phyloP scores from a whole-genome alignment of 768 basidiomycete genomes.

The Leccinum boreale region DNA sequence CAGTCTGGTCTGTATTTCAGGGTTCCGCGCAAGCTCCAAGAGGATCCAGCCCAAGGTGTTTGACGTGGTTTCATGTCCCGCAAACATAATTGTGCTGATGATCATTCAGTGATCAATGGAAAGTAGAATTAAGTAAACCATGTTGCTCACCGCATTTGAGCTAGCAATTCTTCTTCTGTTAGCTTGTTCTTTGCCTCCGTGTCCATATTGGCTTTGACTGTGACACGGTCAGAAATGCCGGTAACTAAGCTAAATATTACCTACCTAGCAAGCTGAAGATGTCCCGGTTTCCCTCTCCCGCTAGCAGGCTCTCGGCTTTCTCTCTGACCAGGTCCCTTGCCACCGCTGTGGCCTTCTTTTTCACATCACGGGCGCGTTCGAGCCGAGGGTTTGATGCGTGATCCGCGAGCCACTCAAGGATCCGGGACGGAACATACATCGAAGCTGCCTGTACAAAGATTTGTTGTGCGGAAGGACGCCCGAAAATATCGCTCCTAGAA shows the following conservation, averaged over 20 bases:
- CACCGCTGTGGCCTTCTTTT: background rate
- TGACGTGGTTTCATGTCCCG: slow-evolving; percentile 62
- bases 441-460: slow-evolving; percentile 15
- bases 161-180: slow-evolving; percentile 13
- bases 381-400: slow-evolving; percentile 22
- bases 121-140: background rate
- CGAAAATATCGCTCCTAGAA: slow-evolving; percentile 14
- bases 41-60: slow-evolving; percentile 59
- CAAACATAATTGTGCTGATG: slow-evolving; percentile 43
- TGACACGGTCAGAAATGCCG: background rate
- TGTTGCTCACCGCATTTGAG: slow-evolving; percentile 20
- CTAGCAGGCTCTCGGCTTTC: slow-evolving; percentile 10
- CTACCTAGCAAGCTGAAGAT: slow-evolving; percentile 38
- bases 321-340: slow-evolving; percentile 20
- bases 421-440: slow-evolving; percentile 11
- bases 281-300: slow-evolving; percentile 16
- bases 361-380: slow-evolving; percentile 14
- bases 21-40: slow-evolving; percentile 57
- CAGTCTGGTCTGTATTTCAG: slow-evolving; percentile 57
- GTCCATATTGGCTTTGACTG: slow-evolving; percentile 31
- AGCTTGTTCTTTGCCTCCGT: slow-evolving; percentile 23
- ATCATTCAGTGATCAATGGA: background rate
- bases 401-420: slow-evolving; percentile 35
- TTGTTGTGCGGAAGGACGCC: slow-evolving; percentile 13
- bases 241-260: background rate